phyloP scores from a whole-genome alignment of 306 rosid genomes.

The Herpetospermum pedunculosum region DNA sequence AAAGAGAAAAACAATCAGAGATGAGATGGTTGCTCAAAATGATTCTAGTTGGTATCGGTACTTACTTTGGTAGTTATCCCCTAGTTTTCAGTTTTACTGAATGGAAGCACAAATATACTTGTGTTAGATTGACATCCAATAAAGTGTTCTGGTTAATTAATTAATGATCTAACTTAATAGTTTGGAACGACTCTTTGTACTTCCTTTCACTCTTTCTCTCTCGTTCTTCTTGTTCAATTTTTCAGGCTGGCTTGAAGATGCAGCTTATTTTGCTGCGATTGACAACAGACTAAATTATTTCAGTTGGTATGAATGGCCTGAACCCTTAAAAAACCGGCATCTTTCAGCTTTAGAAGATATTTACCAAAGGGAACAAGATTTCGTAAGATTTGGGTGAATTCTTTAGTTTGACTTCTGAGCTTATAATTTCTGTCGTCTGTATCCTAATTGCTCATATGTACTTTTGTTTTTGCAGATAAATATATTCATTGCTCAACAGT shows the following conservation, averaged over 20 bases:
- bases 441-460: conserved; percentile 15
- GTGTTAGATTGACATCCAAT: background rate
- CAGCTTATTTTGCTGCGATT: conserved; percentile 95
- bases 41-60: background rate
- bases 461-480: conserved; percentile 53
- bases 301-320: conserved; percentile 93
- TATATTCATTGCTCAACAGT: conserved; percentile 72
- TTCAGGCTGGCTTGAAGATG: conserved; percentile 97
- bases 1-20: background rate
- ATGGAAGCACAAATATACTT: background rate
- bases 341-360: conserved; percentile 73
- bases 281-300: conserved; percentile 49
- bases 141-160: background rate
- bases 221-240: conserved; percentile 18
- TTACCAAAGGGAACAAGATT: conserved; percentile 48
- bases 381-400: conserved; percentile 49
- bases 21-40: background rate
- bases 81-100: background rate
- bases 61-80: background rate
- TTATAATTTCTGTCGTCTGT: conserved; percentile 9
- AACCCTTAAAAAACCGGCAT: conserved; percentile 74
- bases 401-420: conserved; percentile 16
- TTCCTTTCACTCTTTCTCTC: background rate
- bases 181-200: background rate
- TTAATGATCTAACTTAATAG: background rate